These are phyloP conservation scores for Tulasnella calospora DNA, from an alignment of 768 basidiomycete species.

Conservation along the genomic window DNA sequence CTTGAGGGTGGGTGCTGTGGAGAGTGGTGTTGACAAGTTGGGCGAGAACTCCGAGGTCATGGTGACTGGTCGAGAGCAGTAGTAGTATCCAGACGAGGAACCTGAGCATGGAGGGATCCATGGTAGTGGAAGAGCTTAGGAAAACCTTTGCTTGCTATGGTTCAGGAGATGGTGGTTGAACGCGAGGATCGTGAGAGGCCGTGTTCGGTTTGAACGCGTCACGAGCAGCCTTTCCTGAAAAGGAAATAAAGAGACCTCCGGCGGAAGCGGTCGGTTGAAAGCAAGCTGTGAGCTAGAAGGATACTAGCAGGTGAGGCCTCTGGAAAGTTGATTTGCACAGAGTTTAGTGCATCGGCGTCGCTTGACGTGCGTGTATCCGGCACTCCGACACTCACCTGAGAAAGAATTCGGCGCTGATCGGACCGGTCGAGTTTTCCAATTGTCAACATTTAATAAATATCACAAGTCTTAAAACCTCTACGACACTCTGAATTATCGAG, in stretches of 20 bases:
- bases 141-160: background rate
- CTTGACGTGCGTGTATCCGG: too few species aligned
- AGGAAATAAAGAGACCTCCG: background rate
- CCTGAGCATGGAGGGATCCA: background rate
- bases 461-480: too few species aligned
- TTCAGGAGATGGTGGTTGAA: background rate
- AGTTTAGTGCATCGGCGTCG: too few species aligned
- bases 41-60: background rate
- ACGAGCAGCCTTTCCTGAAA: background rate
- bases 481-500: too few species aligned
- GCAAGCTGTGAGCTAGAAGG: too few species aligned
- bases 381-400: too few species aligned
- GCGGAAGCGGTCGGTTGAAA: too few species aligned
- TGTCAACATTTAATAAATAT: too few species aligned
- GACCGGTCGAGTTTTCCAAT: too few species aligned
- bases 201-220: background rate
- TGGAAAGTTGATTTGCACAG: too few species aligned
- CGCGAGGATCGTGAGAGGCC: background rate
- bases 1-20: slow-evolving; percentile 7
- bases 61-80: background rate
- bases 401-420: too few species aligned
- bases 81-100: background rate
- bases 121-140: background rate
- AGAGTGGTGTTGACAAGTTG: background rate
- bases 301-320: too few species aligned